Conservation (phyloP, 306 rosid genomes). For the Purshia tridentata region DNA sequence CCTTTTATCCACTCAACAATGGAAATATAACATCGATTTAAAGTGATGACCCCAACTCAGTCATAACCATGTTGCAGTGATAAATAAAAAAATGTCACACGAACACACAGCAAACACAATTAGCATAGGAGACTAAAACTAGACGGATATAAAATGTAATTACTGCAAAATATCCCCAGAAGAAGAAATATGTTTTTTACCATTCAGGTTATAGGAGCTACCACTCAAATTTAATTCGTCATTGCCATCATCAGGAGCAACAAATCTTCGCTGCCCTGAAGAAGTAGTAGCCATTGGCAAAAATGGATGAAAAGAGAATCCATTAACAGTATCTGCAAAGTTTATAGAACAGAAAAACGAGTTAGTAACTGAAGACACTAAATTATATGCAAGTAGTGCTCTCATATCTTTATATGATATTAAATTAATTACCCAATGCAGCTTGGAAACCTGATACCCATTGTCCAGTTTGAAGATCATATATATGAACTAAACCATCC, state of each 20-base stretch:
- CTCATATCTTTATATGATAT: constrained; percentile 15
- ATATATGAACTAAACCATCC: constrained; percentile 87
- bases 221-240: constrained; percentile 64
- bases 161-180: neutral
- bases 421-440: constrained; percentile 62
- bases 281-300: constrained; percentile 77
- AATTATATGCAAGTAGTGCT: neutral
- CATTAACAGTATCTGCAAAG: constrained; percentile 74
- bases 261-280: constrained; percentile 89
- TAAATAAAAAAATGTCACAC: neutral
- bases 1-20: too few species aligned
- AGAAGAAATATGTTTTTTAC: constrained; percentile 9
- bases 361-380: constrained; percentile 12
- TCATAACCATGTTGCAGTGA: neutral
- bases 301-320: constrained; percentile 92
- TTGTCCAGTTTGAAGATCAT: constrained; percentile 92
- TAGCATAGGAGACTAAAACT: neutral
- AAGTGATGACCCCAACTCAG: neutral
- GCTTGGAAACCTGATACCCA: constrained; percentile 91
- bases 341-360: constrained; percentile 20
- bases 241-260: constrained; percentile 56
- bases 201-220: constrained; percentile 37
- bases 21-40: too few species aligned
- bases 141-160: constrained; percentile 13
- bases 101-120: neutral